phyloP scores from a whole-genome alignment of 805 yeast species.

The Lipomyces lipofer region DNA sequence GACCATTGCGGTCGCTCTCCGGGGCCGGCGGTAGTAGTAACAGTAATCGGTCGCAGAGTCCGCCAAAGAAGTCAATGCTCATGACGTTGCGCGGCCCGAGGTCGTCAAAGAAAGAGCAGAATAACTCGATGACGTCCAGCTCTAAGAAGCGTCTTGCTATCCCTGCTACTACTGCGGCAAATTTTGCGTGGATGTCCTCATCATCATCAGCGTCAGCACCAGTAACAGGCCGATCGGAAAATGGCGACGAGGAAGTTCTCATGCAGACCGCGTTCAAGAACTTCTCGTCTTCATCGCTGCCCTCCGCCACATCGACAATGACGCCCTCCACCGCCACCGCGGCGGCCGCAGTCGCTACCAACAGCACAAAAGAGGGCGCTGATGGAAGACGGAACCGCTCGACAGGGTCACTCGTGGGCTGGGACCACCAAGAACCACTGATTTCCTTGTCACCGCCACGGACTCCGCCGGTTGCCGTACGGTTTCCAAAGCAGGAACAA shows the following conservation, averaged over 20 bases:
- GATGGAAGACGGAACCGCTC: slow-evolving; percentile 1
- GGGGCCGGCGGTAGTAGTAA: slow-evolving; percentile 6
- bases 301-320: background rate
- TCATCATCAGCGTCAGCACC: background rate
- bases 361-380: background rate
- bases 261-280: slow-evolving; percentile 21
- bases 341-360: background rate
- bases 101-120: slow-evolving; percentile 15
- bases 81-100: slow-evolving; percentile 29
- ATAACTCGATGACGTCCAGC: background rate
- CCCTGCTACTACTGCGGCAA: slow-evolving; percentile 10
- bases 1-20: slow-evolving; percentile 12
- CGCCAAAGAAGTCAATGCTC: slow-evolving; percentile 28
- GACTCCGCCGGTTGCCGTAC: slow-evolving; percentile 5
- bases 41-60: slow-evolving; percentile 19
- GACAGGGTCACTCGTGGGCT: background rate
- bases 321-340: background rate
- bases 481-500: background rate
- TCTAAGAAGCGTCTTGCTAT: slow-evolving; percentile 2
- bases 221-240: background rate
- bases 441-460: slow-evolving; percentile 12
- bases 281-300: slow-evolving; percentile 21
- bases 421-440: background rate
- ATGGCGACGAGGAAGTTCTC: slow-evolving; percentile 14
- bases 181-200: background rate